Conservation (phyloP, 768 basidiomycete species). For the Termitomyces sp. region DNA sequence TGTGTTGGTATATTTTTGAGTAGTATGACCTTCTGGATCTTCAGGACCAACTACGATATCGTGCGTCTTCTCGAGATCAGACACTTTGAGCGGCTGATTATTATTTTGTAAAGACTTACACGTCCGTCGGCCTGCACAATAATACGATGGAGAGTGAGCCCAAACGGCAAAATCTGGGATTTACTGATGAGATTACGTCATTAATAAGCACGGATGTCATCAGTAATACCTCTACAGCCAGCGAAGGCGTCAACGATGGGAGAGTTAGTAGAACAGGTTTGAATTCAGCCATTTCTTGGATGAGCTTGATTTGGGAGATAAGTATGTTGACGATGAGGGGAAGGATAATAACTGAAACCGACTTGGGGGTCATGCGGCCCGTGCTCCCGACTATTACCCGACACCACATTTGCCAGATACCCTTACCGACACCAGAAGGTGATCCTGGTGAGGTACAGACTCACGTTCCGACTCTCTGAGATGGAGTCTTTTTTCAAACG, state of each 20-base stretch:
- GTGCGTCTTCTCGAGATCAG: constrained; percentile 47
- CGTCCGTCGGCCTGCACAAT: constrained; percentile 63
- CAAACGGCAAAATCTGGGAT: constrained; percentile 58
- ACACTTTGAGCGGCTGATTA: not conserved
- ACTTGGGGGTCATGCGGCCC: constrained; percentile 6
- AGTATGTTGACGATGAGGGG: not conserved
- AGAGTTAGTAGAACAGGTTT: constrained; percentile 52
- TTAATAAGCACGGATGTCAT: not conserved
- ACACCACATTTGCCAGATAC: not conserved
- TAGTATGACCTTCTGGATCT: constrained; percentile 51
- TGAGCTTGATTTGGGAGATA: not conserved
- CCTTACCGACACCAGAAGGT: not conserved
- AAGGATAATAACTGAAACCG: not conserved
- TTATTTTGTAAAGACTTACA: constrained; percentile 30
- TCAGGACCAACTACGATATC: constrained; percentile 78
- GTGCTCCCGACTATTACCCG: constrained; percentile 12
- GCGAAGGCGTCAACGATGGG: constrained; percentile 50
- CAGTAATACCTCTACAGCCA: constrained; percentile 56
- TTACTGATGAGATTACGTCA: constrained; percentile 3
- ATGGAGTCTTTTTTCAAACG: not conserved
- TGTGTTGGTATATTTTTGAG: constrained; percentile 69
- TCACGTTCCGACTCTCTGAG: too few species aligned
- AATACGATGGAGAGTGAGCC: constrained; percentile 66
- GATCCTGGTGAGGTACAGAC: not conserved
- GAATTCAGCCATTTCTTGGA: constrained; percentile 40